phyloP scores from a whole-genome alignment of 805 yeast species.

The Barnettozyma sucrosica region DNA sequence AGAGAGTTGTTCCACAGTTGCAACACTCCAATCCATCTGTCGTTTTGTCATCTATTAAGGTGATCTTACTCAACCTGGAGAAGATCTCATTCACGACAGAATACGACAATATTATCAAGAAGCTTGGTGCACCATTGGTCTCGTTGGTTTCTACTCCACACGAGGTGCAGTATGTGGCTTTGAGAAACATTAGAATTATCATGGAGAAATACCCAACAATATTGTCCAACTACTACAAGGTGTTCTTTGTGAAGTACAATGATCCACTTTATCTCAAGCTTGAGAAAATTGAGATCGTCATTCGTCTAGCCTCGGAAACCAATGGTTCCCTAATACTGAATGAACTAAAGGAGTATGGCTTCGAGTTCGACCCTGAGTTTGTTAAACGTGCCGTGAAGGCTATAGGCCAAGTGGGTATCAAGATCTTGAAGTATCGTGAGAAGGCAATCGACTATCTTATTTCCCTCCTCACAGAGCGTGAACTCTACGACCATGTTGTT shows the following conservation, averaged over 20 bases:
- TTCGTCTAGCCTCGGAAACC: conserved; percentile 56
- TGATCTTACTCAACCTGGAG: conserved; percentile 64
- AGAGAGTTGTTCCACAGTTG: conserved; percentile 86
- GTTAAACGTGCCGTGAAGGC: conserved; percentile 62
- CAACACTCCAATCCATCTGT: conserved; percentile 98
- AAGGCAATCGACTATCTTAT: conserved; percentile 58
- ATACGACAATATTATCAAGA: conserved; percentile 46
- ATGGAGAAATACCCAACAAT: conserved; percentile 83
- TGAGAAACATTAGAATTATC: conserved; percentile 84
- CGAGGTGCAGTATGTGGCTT: conserved; percentile 90
- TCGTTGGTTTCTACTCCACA: conserved; percentile 85
- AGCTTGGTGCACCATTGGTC: conserved; percentile 79
- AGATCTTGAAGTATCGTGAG: conserved; percentile 43
- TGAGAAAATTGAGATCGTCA: conserved; percentile 71
- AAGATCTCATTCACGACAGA: conserved; percentile 34
- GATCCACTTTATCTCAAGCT: conserved; percentile 75
- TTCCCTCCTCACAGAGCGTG: conserved; percentile 54
- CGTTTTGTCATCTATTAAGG: conserved; percentile 79
- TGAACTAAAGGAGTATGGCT: conserved; percentile 73
- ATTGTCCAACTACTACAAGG: conserved; percentile 72
- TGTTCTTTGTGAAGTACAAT: conserved; percentile 83
- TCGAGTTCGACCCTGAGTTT: conserved; percentile 80
- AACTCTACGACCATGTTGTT: conserved; percentile 59
- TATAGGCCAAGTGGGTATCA: conserved; percentile 67
- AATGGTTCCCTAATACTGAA: conserved; percentile 56